phyloP scores from a whole-genome alignment of 305 asterid species.

The Fraxinus greggii region DNA sequence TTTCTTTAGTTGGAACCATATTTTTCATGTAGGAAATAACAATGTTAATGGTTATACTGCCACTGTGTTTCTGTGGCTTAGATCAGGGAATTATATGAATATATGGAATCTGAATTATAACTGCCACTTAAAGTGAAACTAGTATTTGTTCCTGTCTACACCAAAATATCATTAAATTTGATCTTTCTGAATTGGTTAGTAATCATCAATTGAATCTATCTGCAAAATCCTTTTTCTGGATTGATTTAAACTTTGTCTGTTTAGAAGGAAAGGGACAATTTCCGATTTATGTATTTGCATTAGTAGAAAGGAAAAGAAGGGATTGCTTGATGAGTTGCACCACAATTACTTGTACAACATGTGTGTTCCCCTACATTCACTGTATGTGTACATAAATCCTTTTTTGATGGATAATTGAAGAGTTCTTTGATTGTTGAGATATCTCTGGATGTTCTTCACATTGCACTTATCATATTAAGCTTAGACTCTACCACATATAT shows the following conservation, averaged over 20 bases:
- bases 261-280: background rate
- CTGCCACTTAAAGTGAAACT: background rate
- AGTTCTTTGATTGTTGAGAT: background rate
- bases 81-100: background rate
- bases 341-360: background rate
- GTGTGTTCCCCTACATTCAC: background rate
- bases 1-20: background rate
- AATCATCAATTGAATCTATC: background rate
- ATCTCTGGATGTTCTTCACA: background rate
- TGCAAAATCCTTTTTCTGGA: background rate
- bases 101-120: background rate
- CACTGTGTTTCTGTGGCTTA: background rate
- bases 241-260: background rate
- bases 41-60: background rate
- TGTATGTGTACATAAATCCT: slow-evolving; percentile 34
- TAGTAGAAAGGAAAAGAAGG: background rate
- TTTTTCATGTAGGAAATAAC: background rate
- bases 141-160: background rate
- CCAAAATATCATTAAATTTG: background rate
- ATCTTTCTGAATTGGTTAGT: background rate
- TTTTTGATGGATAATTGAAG: slow-evolving; percentile 34
- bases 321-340: background rate
- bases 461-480: background rate
- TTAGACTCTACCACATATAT: background rate
- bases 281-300: background rate